phyloP scores from a whole-genome alignment of 306 rosid genomes.

The Calophaca sinica region DNA sequence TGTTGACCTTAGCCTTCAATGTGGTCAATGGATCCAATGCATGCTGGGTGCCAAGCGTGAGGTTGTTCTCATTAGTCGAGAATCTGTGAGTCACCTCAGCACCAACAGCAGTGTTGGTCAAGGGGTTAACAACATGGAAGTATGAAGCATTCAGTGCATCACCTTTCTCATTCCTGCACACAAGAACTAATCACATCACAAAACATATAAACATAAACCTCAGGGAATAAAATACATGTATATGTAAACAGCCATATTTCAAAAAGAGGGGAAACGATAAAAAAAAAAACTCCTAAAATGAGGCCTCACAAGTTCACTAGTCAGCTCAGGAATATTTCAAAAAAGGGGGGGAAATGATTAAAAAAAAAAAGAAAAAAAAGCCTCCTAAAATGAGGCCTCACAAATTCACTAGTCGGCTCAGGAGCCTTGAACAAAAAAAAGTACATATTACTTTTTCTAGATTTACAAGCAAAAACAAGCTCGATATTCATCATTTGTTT shows the following conservation, averaged over 20 bases:
- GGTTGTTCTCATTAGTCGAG: slow-evolving; percentile 73
- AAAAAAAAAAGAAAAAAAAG: too few species aligned
- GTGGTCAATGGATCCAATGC: slow-evolving; percentile 87
- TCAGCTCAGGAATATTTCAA: background rate
- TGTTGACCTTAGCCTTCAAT: slow-evolving; percentile 82
- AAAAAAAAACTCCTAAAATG: background rate
- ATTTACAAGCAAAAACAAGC: slow-evolving; percentile 13
- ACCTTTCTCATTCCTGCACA: slow-evolving; percentile 83
- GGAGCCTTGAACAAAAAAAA: background rate
- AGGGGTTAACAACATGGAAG: slow-evolving; percentile 49
- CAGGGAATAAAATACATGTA: background rate
- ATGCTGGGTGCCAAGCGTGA: slow-evolving; percentile 83
- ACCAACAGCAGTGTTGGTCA: slow-evolving; percentile 57
- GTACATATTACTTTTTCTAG: background rate
- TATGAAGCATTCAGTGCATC: slow-evolving; percentile 61
- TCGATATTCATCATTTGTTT: background rate
- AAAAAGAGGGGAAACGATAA: background rate
- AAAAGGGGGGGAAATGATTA: too few species aligned
- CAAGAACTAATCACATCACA: slow-evolving; percentile 28
- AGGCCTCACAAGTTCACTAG: slow-evolving; percentile 8
- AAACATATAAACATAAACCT: slow-evolving; percentile 2
- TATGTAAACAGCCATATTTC: background rate
- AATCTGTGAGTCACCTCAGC: slow-evolving; percentile 69
- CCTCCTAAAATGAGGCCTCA: background rate
- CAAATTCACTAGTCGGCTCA: background rate